Evolutionary conservation across 768 basidiomycete genomes (phyloP).

Genomic region (Mycena kentingensis): DNA sequence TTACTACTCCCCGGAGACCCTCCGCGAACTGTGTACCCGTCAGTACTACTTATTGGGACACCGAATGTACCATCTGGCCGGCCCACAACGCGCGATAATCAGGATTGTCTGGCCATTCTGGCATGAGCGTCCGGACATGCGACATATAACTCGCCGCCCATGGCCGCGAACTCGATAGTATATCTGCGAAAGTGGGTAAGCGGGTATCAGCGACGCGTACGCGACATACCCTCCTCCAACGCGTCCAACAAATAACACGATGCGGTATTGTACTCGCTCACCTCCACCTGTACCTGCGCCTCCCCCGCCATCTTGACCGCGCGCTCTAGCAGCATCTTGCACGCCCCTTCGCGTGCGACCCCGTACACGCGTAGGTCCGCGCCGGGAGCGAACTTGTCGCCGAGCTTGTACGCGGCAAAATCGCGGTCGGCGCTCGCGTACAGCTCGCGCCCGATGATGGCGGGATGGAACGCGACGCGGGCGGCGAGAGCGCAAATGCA

Average conservation of each 20-base stretch:
- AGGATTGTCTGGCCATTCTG: background rate
- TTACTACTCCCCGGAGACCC: background rate
- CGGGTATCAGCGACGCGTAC: background rate
- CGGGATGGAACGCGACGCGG: constrained; percentile 4
- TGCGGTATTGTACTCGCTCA: background rate
- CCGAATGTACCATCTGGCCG: background rate
- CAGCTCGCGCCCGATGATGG: constrained; percentile 5
- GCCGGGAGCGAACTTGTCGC: background rate
- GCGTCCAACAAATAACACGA: constrained; percentile 1
- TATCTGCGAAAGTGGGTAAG: background rate
- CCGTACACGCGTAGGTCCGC: constrained; percentile 1
- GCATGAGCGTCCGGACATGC: background rate
- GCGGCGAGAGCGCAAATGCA: constrained; percentile 14
- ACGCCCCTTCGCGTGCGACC: background rate
- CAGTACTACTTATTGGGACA: background rate
- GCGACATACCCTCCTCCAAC: background rate
- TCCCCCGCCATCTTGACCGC: background rate
- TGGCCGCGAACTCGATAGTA: background rate
- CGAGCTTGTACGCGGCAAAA: background rate
- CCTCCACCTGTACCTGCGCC: background rate
- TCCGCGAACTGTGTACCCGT: background rate
- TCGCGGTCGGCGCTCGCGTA: background rate
- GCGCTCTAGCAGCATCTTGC: background rate
- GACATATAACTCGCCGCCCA: constrained; percentile 3
- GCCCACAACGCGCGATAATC: background rate